Evolutionary conservation across 2,329 filamentous ascomycete species (phyloP).

Genomic region (Aureobasidium melanogenum): DNA sequence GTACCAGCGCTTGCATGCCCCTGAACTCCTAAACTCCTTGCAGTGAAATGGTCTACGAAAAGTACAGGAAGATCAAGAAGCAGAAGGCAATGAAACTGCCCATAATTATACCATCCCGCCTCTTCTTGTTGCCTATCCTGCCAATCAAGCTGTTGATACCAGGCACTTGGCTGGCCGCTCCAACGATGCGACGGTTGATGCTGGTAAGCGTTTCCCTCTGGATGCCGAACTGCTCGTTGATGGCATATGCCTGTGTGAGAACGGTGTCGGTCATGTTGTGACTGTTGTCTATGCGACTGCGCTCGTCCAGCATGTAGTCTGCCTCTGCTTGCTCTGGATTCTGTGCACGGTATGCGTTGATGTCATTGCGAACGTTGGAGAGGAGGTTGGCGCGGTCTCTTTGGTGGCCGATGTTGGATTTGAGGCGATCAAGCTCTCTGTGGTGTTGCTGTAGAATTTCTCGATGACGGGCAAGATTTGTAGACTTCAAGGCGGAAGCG

Average conservation of each 20-base stretch:
- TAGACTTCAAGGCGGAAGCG: conserved; percentile 91
- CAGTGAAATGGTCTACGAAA: conserved; percentile 41
- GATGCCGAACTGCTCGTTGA: conserved; percentile 80
- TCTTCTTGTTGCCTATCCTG: conserved; percentile 88
- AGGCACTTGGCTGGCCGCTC: conserved; percentile 82
- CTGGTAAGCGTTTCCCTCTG: conserved; percentile 82
- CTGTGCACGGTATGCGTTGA: conserved; percentile 69
- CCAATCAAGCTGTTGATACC: conserved; percentile 87
- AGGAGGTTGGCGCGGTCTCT: conserved; percentile 86
- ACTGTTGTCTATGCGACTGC: conserved; percentile 75
- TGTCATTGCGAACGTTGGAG: conserved; percentile 83
- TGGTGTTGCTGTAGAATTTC: conserved; percentile 84
- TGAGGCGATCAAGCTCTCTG: conserved; percentile 69
- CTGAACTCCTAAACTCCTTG: not conserved
- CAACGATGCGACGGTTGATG: conserved; percentile 83
- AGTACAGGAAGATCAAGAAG: conserved; percentile 76
- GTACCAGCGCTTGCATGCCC: not conserved
- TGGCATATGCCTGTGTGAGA: conserved; percentile 89
- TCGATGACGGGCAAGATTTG: conserved; percentile 83
- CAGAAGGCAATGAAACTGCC: conserved; percentile 86
- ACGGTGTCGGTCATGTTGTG: conserved; percentile 85
- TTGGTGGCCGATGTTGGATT: conserved; percentile 62
- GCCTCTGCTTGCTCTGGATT: conserved; percentile 80
- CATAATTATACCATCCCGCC: conserved; percentile 89
- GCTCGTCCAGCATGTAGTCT: conserved; percentile 95